phyloP scores from a whole-genome alignment of 768 basidiomycete species.

The Russula vinacea region DNA sequence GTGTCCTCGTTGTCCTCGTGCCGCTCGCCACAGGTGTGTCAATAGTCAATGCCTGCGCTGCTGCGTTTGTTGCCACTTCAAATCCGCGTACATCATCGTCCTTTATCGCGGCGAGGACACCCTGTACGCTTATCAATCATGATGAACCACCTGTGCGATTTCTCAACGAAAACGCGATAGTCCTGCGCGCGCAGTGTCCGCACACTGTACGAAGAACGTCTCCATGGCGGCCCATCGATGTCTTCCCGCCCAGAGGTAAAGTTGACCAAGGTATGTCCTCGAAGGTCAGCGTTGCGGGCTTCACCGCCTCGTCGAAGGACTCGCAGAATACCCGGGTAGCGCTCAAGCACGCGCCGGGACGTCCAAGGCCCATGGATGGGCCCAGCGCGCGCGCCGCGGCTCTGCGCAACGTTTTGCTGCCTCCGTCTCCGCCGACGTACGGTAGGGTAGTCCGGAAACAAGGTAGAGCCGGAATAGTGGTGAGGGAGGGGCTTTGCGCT shows the following conservation, averaged over 20 bases:
- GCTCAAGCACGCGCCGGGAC: constrained; percentile 61
- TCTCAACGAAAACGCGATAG: constrained; percentile 62
- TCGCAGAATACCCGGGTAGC: constrained; percentile 60
- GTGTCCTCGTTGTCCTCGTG: constrained; percentile 32
- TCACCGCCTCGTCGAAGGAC: constrained; percentile 56
- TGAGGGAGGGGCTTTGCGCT: too few relatives aligned
- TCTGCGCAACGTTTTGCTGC: constrained; percentile 41
- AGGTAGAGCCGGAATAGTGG: too few relatives aligned
- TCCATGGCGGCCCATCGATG: constrained; percentile 71
- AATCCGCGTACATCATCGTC: constrained; percentile 59
- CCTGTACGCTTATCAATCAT: constrained; percentile 71
- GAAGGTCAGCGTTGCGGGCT: constrained; percentile 52
- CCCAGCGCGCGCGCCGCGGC: constrained; percentile 51
- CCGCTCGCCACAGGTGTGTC: constrained; percentile 55
- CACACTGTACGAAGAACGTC: constrained; percentile 55
- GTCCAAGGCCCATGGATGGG: constrained; percentile 66
- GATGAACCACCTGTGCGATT: constrained; percentile 74
- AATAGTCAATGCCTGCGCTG: constrained; percentile 73
- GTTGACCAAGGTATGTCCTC: constrained; percentile 77
- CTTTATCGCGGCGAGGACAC: constrained; percentile 53
- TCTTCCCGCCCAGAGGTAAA: constrained; percentile 55
- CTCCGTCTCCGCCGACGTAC: constrained; percentile 41
- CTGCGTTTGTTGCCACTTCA: constrained; percentile 68
- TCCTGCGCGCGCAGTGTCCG: constrained; percentile 54
- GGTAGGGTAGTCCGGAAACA: too few relatives aligned